Percentiles rank a stretch among this genome's conserved stretches.
phyloP scores from a whole-genome alignment of 176 grass and related monocot species.

The Pharus latifolius region DNA sequence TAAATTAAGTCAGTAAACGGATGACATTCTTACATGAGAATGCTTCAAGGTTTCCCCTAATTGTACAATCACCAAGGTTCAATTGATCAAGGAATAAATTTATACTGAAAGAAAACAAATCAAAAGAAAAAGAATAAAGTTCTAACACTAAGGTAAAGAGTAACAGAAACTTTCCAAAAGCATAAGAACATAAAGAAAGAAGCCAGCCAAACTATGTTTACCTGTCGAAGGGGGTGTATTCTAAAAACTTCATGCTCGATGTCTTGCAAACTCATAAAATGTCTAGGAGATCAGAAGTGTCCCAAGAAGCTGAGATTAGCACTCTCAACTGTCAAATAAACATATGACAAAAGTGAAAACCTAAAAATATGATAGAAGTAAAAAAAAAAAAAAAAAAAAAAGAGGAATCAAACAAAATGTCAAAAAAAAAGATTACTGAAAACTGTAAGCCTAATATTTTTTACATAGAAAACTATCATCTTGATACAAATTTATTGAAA shows the following conservation, averaged over 20 bases:
- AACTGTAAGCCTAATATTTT: no score
- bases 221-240: conserved; percentile 88
- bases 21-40: conserved; percentile 45
- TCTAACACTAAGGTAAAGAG: not conserved
- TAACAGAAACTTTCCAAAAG: not conserved
- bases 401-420: not conserved
- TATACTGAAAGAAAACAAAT: conserved; percentile 19
- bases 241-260: conserved; percentile 90
- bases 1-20: not conserved
- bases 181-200: not conserved
- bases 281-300: not conserved
- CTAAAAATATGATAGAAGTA: not conserved
- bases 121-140: not conserved
- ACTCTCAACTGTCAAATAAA: conserved; percentile 1
- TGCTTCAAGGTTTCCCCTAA: conserved; percentile 63
- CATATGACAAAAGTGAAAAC: not conserved
- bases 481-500: no score
- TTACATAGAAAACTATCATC: no score
- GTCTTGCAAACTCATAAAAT: conserved; percentile 20
- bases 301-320: not conserved
- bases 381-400: not conserved
- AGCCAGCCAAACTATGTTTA: not conserved
- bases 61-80: conserved; percentile 60
- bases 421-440: no score
- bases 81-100: conserved; percentile 70